Evolutionary conservation across 495 filamentous ascomycete genomes (phyloP).

Genomic region (Xylaria longipes): DNA sequence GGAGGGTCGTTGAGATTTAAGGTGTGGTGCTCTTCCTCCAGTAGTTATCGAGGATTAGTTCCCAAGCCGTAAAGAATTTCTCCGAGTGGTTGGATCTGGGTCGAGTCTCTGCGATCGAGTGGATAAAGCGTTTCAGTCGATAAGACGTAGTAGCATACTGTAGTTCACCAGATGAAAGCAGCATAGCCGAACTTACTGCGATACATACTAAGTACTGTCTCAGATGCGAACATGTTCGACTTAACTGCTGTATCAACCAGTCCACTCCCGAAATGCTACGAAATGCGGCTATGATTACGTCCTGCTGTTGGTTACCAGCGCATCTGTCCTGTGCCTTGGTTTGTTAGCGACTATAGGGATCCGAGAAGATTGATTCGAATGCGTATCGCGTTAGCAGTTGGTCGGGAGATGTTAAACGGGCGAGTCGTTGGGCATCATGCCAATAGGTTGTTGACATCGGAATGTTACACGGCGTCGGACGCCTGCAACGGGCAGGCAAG

Average conservation of each 20-base stretch:
- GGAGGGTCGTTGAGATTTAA: not conserved
- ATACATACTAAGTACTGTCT: not conserved
- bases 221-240: constrained; percentile 16
- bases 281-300: not conserved
- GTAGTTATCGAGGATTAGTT: constrained; percentile 14
- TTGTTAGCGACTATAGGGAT: not conserved
- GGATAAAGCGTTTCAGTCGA: too few relatives aligned
- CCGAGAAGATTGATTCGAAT: not conserved
- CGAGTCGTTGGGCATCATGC: constrained; percentile 25
- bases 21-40: constrained; percentile 9
- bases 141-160: constrained; percentile 1
- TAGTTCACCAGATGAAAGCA: constrained; percentile 18
- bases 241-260: not conserved
- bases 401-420: constrained; percentile 6
- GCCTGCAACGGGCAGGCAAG: constrained; percentile 29
- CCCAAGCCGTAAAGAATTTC: constrained; percentile 22
- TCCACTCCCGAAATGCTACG: not conserved
- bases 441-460: constrained; percentile 25
- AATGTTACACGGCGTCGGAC: constrained; percentile 26
- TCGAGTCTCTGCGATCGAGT: constrained; percentile 22
- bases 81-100: constrained; percentile 22
- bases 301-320: constrained; percentile 1
- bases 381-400: not conserved
- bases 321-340: not conserved
- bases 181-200: not conserved